Percentiles rank a stretch among this genome's conserved stretches.
Conservation (phyloP, 2,329 filamentous ascomycete species). For the Tolypocladium nubicola region DNA sequence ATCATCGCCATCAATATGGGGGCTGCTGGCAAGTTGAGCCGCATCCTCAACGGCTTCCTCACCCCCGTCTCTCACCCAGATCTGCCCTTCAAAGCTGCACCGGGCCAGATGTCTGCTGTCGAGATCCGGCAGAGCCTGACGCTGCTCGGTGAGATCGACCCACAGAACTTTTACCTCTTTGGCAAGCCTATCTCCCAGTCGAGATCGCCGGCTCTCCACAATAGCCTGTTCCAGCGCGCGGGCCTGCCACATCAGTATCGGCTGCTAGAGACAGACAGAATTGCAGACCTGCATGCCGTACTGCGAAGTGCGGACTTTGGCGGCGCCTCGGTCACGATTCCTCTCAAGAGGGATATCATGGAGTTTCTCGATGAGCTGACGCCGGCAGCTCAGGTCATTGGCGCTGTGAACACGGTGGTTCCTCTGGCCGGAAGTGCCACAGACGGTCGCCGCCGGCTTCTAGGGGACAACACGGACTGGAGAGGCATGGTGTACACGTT, state of each 20-base stretch:
- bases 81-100: slow-evolving; percentile 87
- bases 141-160: slow-evolving; percentile 66
- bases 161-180: slow-evolving; percentile 76
- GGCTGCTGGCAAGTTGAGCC: slow-evolving; percentile 71
- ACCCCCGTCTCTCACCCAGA: slow-evolving; percentile 86
- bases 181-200: slow-evolving; percentile 76
- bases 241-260: slow-evolving; percentile 82
- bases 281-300: slow-evolving; percentile 48
- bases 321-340: slow-evolving; percentile 91
- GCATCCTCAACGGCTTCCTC: slow-evolving; percentile 84
- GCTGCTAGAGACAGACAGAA: slow-evolving; percentile 61
- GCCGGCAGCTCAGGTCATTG: slow-evolving; percentile 69
- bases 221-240: slow-evolving; percentile 63
- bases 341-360: slow-evolving; percentile 84
- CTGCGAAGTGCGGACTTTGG: slow-evolving; percentile 70
- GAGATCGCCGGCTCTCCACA: slow-evolving; percentile 82
- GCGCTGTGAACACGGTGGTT: slow-evolving; percentile 90
- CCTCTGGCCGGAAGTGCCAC: slow-evolving; percentile 31
- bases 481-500: slow-evolving; percentile 79
- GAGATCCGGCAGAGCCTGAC: slow-evolving; percentile 76
- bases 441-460: slow-evolving; percentile 41
- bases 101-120: slow-evolving; percentile 80
- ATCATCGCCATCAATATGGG: slow-evolving; percentile 97
- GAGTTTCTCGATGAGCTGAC: slow-evolving; percentile 69
- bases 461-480: slow-evolving; percentile 95